phyloP scores from a whole-genome alignment of 768 basidiomycete genomes.

The Lentinula aciculospora region DNA sequence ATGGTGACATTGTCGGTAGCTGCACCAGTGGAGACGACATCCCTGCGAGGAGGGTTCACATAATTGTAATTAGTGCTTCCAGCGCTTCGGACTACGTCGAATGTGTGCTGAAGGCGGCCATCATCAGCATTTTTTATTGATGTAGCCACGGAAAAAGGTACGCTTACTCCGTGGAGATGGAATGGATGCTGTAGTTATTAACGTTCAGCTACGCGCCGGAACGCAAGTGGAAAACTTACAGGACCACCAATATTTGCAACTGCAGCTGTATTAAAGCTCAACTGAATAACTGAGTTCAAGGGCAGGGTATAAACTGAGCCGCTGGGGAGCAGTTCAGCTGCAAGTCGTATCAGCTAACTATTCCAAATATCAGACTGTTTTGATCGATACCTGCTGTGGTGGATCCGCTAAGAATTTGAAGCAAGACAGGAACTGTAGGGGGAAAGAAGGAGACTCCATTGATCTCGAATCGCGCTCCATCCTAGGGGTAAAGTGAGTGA shows the following conservation, averaged over 20 bases:
- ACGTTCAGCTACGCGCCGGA: neutral
- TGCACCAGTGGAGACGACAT: constrained; percentile 17
- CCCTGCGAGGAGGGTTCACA: constrained; percentile 35
- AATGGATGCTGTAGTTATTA: constrained; percentile 21
- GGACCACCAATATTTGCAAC: constrained; percentile 13
- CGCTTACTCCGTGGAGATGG: constrained; percentile 26
- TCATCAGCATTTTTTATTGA: neutral
- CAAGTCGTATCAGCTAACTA: neutral
- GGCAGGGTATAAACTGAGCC: constrained; percentile 33
- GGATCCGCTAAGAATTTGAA: constrained; percentile 40
- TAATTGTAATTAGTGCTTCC: constrained; percentile 23
- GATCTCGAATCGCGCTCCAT: constrained; percentile 20
- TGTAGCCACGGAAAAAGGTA: neutral
- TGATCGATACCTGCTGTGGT: constrained; percentile 17
- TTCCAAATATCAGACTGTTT: neutral
- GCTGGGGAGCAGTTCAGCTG: constrained; percentile 18
- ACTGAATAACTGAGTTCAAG: constrained; percentile 33
- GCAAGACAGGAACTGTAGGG: constrained; percentile 34
- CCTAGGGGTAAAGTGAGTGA: neutral
- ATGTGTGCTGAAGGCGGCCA: constrained; percentile 6
- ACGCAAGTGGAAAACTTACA: constrained; percentile 7
- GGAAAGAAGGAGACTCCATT: constrained; percentile 22
- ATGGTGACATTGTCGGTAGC: constrained; percentile 27
- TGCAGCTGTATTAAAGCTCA: constrained; percentile 25
- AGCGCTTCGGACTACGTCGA: constrained; percentile 22